Conservation (phyloP, 306 rosid genomes). For the Pterocarpus santalinus region DNA sequence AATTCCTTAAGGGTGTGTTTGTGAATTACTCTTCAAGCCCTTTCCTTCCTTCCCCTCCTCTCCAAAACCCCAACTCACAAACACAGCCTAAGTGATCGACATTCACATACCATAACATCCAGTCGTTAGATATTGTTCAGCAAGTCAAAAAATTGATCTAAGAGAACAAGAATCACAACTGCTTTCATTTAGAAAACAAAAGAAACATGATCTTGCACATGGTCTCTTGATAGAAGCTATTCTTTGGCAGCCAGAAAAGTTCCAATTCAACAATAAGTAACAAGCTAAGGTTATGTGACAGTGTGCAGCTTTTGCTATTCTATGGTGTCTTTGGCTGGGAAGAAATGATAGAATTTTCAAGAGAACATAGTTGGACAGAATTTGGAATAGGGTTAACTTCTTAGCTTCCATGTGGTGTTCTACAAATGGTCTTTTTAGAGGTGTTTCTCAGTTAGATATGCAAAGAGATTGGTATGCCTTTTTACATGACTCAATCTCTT, state of each 20-base stretch:
- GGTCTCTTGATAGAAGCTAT: constrained; percentile 12
- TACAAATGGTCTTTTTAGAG: neutral
- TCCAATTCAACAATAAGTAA: constrained; percentile 7
- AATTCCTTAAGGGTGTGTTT: neutral
- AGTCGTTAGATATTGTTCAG: constrained; percentile 26
- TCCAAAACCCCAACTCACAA: too few species aligned
- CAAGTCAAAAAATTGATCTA: constrained; percentile 24
- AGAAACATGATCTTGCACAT: neutral
- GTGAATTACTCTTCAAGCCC: too few species aligned
- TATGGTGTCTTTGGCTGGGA: neutral
- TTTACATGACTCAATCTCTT: neutral
- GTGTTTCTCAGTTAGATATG: neutral
- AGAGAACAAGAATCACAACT: constrained; percentile 12
- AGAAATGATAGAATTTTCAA: neutral
- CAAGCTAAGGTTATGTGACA: neutral
- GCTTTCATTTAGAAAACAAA: neutral
- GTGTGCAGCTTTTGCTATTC: neutral
- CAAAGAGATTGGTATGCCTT: constrained; percentile 1
- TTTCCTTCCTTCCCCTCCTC: too few species aligned
- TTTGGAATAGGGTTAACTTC: neutral
- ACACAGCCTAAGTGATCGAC: neutral
- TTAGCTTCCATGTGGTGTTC: neutral
- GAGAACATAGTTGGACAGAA: neutral
- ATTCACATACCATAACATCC: neutral
- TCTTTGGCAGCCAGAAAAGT: constrained; percentile 5